Evolutionary conservation across 139 green algal species (phyloP), one percentile per base, ranked within the genome.

Genomic region (Micractinium sp.): DNA sequence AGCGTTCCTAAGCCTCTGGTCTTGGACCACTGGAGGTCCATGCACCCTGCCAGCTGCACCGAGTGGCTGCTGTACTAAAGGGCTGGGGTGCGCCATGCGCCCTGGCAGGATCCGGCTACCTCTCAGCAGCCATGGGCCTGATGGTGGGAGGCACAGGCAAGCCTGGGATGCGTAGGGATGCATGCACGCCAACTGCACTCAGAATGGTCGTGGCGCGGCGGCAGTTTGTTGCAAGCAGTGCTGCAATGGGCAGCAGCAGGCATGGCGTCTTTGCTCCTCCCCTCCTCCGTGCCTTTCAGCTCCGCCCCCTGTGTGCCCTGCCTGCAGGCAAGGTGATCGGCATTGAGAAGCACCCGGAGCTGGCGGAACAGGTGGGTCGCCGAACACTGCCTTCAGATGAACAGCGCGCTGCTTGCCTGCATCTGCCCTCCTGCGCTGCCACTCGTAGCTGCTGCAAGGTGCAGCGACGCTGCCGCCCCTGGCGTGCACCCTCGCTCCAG

Each of bases 71-170:
- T n/a, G 7, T n/a, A 15, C 31, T 18, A 39, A 33, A n/a, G 35
- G 9, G 71, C 71, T 38, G 67, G 1, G 1, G 15, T 31, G 0
- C 71, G 29, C 71, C 29, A 12, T 38, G 71, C 29, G 31, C 47
- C 47, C 25, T 13, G 61, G 76, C 86, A 89, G 86, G 97, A 89
- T 85, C 75, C 63, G 94, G 95, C 38, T 98, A 98, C 91, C 93
- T 99, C 77, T 94, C 93, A 23, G 96, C 95, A 29, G 89, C 90
- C 53, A 95, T 99, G 86, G 96, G 93, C 3, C 79, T 94, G 38
- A 88, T 99, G 92, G 95, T 97, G 36, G 53, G 80, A 18, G 90
- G 80, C 3, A 88, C 80, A 85, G 80, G 80, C 53, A 73, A 85
- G 80, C 13, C 16, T 31, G 63, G 14, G 83, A 20, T 91, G 93